Evolutionary conservation across 352 stramenopile genomes (phyloP).

Genomic region (Pythium aquatile): DNA sequence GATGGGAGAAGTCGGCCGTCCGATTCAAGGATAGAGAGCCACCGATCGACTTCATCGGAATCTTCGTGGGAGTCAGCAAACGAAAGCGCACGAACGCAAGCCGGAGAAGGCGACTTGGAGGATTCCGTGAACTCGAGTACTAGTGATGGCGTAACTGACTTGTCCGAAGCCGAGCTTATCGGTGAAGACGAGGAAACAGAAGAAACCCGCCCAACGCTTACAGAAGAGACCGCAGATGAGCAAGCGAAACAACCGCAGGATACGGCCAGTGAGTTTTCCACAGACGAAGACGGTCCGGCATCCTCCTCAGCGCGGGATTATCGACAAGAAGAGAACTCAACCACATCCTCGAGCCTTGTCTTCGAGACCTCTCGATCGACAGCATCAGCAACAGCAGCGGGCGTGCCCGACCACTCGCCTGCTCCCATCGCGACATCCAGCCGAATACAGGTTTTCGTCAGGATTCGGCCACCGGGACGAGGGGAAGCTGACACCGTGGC

Average conservation of each 20-base stretch:
- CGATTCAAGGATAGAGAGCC: conserved; percentile 1
- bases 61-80: not conserved
- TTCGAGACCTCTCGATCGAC: not conserved
- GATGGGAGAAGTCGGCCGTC: conserved; percentile 9
- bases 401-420: not conserved
- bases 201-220: not conserved
- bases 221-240: not conserved
- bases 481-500: conserved; percentile 28
- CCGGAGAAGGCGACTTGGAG: not conserved
- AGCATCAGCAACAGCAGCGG: not conserved
- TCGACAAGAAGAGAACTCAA: not conserved
- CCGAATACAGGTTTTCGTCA: conserved; percentile 67
- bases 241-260: not conserved
- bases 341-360: not conserved
- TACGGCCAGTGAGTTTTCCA: not conserved
- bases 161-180: not conserved
- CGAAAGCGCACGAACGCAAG: not conserved
- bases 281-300: not conserved
- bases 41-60: not conserved
- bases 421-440: conserved; percentile 4
- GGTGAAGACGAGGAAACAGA: conserved; percentile 10
- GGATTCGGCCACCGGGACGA: conserved; percentile 47
- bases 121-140: not conserved
- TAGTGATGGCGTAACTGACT: not conserved
- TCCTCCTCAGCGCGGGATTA: not conserved